Evolutionary conservation across 2,329 filamentous ascomycete genomes (phyloP).

Genomic region (Beauveria sp.): DNA sequence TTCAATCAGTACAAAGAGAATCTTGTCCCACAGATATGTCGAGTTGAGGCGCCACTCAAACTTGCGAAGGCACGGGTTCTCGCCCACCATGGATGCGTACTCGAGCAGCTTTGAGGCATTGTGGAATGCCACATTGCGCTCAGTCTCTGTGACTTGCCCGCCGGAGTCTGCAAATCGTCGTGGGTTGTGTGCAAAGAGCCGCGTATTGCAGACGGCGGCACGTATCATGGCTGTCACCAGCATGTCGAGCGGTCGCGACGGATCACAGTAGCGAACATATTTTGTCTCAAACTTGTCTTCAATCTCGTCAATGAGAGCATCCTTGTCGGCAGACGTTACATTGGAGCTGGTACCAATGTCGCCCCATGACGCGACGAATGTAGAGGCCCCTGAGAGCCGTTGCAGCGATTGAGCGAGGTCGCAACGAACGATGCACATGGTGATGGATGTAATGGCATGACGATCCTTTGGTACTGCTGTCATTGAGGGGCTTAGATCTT

Average conservation of each 20-base stretch:
- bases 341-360: background rate
- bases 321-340: background rate
- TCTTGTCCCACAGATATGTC: conserved; percentile 22
- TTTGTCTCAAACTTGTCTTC: conserved; percentile 12
- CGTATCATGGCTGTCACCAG: conserved; percentile 8
- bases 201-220: conserved; percentile 13
- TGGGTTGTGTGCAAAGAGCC: conserved; percentile 11
- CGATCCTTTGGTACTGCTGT: conserved; percentile 1
- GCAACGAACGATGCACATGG: conserved; percentile 9
- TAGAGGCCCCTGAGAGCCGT: background rate
- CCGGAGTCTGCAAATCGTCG: background rate
- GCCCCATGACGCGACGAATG: background rate
- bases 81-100: conserved; percentile 16
- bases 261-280: conserved; percentile 14
- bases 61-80: conserved; percentile 18
- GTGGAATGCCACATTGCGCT: conserved; percentile 10
- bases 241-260: conserved; percentile 7
- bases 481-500: conserved; percentile 9
- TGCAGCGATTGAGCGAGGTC: background rate
- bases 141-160: background rate
- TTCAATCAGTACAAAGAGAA: conserved; percentile 24
- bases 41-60: conserved; percentile 21
- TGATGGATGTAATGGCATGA: conserved; percentile 6
- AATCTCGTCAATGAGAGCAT: conserved; percentile 5
- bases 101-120: conserved; percentile 14